Evolutionary conservation across 2,329 filamentous ascomycete genomes (phyloP).

Genomic region (Macroventuria anomochaeta): DNA sequence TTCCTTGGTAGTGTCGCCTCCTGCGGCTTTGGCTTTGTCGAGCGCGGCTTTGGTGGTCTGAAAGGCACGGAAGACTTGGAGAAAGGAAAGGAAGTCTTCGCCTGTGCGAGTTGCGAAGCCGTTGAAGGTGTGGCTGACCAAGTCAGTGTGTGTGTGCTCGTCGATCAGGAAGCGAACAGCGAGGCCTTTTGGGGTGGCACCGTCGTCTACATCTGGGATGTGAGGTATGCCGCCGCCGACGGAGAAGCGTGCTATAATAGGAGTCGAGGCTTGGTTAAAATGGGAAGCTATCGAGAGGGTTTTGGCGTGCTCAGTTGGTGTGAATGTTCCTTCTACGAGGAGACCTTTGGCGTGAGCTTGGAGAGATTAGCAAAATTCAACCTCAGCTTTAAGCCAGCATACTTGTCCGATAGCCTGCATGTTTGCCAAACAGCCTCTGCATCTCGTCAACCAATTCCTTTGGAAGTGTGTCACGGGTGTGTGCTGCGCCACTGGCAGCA

Average conservation of each 20-base stretch:
- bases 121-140: slow-evolving; percentile 17
- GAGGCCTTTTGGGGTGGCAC: slow-evolving; percentile 16
- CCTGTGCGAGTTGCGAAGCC: slow-evolving; percentile 15
- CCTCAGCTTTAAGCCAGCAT: not conserved
- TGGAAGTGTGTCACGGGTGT: not conserved
- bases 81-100: slow-evolving; percentile 15
- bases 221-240: slow-evolving; percentile 17
- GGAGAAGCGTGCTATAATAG: slow-evolving; percentile 16
- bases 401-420: slow-evolving; percentile 15
- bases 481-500: not conserved
- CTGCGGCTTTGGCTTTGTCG: slow-evolving; percentile 6
- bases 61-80: slow-evolving; percentile 15
- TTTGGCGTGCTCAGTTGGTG: slow-evolving; percentile 12
- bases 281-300: slow-evolving; percentile 9
- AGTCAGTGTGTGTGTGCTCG: slow-evolving; percentile 13
- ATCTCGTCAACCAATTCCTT: slow-evolving; percentile 17
- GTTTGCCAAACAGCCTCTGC: slow-evolving; percentile 15
- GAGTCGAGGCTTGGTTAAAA: slow-evolving; percentile 7
- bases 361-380: not conserved
- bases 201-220: slow-evolving; percentile 12
- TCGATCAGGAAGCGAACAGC: slow-evolving; percentile 16
- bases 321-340: slow-evolving; percentile 15
- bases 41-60: slow-evolving; percentile 11
- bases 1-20: slow-evolving; percentile 9
- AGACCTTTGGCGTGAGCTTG: slow-evolving; percentile 19